A percentile compares a stretch with the other conserved stretches of the same genome.
Evolutionary conservation across 495 filamentous ascomycete genomes (phyloP).

Genomic region (Chaetomium cochliodes): DNA sequence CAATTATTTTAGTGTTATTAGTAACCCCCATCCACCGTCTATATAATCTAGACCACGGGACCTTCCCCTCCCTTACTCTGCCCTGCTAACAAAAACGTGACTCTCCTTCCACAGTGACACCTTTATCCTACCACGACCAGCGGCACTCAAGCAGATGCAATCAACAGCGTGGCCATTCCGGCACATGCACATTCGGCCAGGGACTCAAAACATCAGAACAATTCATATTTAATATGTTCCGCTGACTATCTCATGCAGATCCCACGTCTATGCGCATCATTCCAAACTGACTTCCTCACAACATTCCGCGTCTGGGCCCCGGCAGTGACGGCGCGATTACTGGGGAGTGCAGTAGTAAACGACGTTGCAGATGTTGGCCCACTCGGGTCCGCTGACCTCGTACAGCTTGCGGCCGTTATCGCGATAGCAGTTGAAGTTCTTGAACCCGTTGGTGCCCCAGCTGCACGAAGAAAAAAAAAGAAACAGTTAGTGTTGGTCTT

Average conservation of each 20-base stretch:
- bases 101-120: no score
- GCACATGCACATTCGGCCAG: neutral
- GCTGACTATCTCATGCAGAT: no score
- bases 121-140: no score
- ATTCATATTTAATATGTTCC: slow-evolving; percentile 13
- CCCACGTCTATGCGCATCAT: neutral
- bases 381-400: neutral
- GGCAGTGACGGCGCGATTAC: neutral
- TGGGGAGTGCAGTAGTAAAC: slow-evolving; percentile 13
- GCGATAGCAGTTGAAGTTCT: slow-evolving; percentile 13
- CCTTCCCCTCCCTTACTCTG: no score
- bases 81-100: no score
- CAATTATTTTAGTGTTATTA: no score
- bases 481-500: neutral
- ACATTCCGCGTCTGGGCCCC: neutral
- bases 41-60: no score
- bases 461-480: neutral
- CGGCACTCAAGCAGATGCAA: no score
- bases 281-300: slow-evolving; percentile 23
- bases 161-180: neutral
- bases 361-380: neutral
- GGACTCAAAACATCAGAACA: no score
- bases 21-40: no score
- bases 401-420: slow-evolving; percentile 15
- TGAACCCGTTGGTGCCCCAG: slow-evolving; percentile 14